Conservation (phyloP, 78 protist species). For the Dictyostelium discoideum region DNA sequence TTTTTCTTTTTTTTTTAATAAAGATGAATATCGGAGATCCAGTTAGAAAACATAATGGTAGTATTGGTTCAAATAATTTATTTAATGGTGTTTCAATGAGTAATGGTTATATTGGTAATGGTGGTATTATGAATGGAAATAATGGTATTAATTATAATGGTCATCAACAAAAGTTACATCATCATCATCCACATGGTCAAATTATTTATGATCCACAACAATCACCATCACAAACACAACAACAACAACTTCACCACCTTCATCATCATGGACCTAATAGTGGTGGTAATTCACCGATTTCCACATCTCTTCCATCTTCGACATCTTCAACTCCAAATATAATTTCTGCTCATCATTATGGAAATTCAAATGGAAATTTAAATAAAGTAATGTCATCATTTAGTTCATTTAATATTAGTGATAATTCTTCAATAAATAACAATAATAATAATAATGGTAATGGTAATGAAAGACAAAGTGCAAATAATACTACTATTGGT, state of each 20-base stretch:
- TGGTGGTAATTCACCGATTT: background rate
- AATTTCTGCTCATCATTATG: background rate
- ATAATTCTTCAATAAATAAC: background rate
- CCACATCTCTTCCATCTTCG: background rate
- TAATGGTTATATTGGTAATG: background rate
- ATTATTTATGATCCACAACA: background rate
- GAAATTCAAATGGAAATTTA: background rate
- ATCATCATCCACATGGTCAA: background rate
- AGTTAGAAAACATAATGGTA: slow-evolving; percentile 23
- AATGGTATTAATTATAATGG: background rate
- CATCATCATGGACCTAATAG: background rate
- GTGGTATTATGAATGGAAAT: background rate
- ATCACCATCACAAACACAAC: background rate
- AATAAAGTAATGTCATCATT: slow-evolving; percentile 6
- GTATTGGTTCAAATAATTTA: background rate
- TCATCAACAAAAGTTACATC: background rate
- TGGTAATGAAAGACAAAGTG: background rate
- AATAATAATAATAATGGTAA: background rate
- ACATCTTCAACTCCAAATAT: slow-evolving; percentile 22
- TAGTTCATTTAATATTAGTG: slow-evolving; percentile 1
- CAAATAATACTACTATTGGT: background rate
- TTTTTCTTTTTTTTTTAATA: background rate
- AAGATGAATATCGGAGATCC: slow-evolving; percentile 76
- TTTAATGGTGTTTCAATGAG: background rate
- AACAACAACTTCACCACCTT: slow-evolving; percentile 3